Conservation (phyloP, 176 grass and related monocot genomes). For the Eleusine indica region DNA sequence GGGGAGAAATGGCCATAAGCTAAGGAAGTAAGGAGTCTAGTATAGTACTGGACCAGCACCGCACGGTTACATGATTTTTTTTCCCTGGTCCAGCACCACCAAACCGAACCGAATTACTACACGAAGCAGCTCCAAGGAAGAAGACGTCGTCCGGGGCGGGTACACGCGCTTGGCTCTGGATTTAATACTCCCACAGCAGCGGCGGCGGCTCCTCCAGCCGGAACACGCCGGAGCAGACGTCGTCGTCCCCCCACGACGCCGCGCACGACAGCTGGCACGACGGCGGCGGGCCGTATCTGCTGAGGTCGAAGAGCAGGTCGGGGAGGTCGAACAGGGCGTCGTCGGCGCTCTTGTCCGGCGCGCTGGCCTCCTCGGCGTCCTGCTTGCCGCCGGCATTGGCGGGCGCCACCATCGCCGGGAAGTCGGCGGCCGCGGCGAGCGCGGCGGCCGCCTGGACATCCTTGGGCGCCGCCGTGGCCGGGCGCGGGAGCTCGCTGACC, state of each 20-base stretch:
- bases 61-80: background rate
- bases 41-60: background rate
- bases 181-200: slow-evolving; percentile 55
- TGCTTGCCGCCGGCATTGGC: slow-evolving; percentile 36
- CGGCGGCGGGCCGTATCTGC: slow-evolving; percentile 37
- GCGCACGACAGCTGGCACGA: slow-evolving; percentile 53
- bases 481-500: slow-evolving; percentile 55
- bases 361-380: slow-evolving; percentile 11
- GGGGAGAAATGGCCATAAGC: background rate
- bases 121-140: background rate
- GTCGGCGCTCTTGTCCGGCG: slow-evolving; percentile 28
- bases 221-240: slow-evolving; percentile 39
- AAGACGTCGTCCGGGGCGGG: no score
- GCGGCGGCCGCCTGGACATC: slow-evolving; percentile 71
- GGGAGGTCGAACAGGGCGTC: slow-evolving; percentile 71
- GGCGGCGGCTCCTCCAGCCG: slow-evolving; percentile 71
- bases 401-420: background rate
- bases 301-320: slow-evolving; percentile 62
- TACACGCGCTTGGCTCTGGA: background rate
- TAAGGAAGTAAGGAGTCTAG: background rate
- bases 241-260: slow-evolving; percentile 52
- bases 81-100: background rate
- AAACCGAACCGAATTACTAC: background rate
- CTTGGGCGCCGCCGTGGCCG: slow-evolving; percentile 58
- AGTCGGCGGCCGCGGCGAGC: slow-evolving; percentile 50